phyloP scores from a whole-genome alignment of 208 protist genomes.

The Leishmania major region DNA sequence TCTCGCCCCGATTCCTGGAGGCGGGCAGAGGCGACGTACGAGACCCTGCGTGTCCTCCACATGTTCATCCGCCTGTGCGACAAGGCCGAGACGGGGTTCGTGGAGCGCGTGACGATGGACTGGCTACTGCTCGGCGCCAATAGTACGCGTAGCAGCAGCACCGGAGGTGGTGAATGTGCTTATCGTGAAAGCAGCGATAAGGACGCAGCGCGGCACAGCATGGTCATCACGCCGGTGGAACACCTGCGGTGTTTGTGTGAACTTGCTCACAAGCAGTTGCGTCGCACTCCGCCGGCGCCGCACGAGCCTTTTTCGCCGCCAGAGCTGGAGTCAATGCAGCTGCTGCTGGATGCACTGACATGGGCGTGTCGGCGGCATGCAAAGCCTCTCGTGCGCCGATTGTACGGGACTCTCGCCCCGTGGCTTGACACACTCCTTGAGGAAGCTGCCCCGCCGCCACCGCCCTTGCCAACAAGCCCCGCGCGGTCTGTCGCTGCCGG shows the following conservation, averaged over 20 bases:
- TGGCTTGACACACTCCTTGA: constrained; percentile 18
- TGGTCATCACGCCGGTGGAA: not conserved
- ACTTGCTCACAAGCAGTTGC: constrained; percentile 1
- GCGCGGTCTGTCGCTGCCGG: not conserved
- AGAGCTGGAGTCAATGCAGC: constrained; percentile 22
- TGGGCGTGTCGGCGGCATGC: constrained; percentile 60
- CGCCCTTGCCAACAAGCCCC: not conserved
- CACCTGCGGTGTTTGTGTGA: not conserved
- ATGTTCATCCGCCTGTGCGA: constrained; percentile 61
- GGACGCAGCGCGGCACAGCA: not conserved
- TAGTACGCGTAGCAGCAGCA: not conserved
- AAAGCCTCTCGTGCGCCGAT: constrained; percentile 40
- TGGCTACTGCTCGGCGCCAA: constrained; percentile 37
- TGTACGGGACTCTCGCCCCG: constrained; percentile 24
- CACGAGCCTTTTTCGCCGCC: constrained; percentile 4
- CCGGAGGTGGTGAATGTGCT: not conserved
- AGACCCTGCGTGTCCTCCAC: constrained; percentile 47
- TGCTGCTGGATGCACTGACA: constrained; percentile 53
- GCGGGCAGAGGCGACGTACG: constrained; percentile 14
- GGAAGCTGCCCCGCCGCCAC: not conserved
- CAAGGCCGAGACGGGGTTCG: constrained; percentile 50
- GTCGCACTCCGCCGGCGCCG: not conserved
- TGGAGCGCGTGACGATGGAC: constrained; percentile 43
- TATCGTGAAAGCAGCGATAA: not conserved
- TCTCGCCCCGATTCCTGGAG: not conserved